These are phyloP conservation scores for Mortierella sp. DNA, from an alignment of 371 early-diverging fungal species.

Conservation along the genomic window DNA sequence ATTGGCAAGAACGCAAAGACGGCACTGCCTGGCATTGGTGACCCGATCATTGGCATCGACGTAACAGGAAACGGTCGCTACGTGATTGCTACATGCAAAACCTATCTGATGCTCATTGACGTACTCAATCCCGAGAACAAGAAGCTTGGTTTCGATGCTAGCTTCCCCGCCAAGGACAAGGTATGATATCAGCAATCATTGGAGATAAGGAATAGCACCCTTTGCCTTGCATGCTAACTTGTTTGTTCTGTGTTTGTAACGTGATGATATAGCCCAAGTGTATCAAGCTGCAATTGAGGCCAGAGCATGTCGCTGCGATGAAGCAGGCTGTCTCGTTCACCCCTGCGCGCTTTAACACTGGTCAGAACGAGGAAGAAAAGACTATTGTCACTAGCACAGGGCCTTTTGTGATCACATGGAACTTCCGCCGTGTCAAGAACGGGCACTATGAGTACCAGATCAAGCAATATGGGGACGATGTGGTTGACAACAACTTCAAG, in stretches of 20 bases:
- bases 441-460: constrained; percentile 88
- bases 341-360: constrained; percentile 92
- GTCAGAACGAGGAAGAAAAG: constrained; percentile 73
- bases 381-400: constrained; percentile 91
- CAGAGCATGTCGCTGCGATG: constrained; percentile 92
- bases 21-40: constrained; percentile 87
- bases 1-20: constrained; percentile 90
- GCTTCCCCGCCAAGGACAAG: constrained; percentile 70
- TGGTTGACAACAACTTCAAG: constrained; percentile 93
- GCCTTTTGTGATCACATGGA: constrained; percentile 94
- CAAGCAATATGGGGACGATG: constrained; percentile 79
- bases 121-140: constrained; percentile 61
- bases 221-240: background rate
- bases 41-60: constrained; percentile 90
- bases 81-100: constrained; percentile 90
- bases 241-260: background rate
- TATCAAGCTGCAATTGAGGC: constrained; percentile 83
- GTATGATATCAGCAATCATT: constrained; percentile 18
- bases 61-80: constrained; percentile 89
- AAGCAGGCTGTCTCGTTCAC: constrained; percentile 82
- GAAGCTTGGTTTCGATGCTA: constrained; percentile 70
- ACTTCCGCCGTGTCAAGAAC: constrained; percentile 81
- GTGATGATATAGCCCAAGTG: constrained; percentile 71
- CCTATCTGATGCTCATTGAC: constrained; percentile 85
- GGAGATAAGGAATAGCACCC: background rate